A percentile compares a stretch with the other conserved stretches of the same genome.
phyloP scores from a whole-genome alignment of 2,329 filamentous ascomycete genomes.

The Botrytis pseudocinerea region DNA sequence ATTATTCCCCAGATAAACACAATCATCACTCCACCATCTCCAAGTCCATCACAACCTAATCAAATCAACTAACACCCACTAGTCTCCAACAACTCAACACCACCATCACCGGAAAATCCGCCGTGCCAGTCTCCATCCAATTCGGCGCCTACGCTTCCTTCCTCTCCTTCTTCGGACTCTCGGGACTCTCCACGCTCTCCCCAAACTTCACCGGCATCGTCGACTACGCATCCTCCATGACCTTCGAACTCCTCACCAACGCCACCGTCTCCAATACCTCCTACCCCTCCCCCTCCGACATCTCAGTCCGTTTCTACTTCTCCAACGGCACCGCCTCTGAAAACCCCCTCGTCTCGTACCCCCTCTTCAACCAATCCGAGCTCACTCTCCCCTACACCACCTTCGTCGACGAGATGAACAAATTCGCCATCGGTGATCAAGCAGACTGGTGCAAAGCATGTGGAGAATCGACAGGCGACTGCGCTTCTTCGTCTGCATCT shows the following conservation, averaged over 20 bases:
- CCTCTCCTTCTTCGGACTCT: conserved; percentile 63
- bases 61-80: neutral
- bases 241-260: conserved; percentile 69
- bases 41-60: neutral
- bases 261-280: conserved; percentile 46
- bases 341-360: conserved; percentile 48
- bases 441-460: conserved; percentile 73
- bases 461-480: conserved; percentile 69
- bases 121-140: conserved; percentile 52
- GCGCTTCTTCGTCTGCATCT: conserved; percentile 46
- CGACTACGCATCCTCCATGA: conserved; percentile 82
- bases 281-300: conserved; percentile 53
- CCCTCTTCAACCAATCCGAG: conserved; percentile 60
- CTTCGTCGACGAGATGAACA: conserved; percentile 63
- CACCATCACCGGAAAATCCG: conserved; percentile 50
- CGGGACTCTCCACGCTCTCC: conserved; percentile 52
- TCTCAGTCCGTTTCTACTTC: conserved; percentile 62
- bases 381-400: conserved; percentile 64
- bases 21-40: neutral
- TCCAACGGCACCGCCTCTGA: conserved; percentile 56
- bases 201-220: conserved; percentile 72
- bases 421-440: conserved; percentile 66
- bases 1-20: neutral
- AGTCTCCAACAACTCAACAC: conserved; percentile 51
- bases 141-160: conserved; percentile 64